These are phyloP conservation scores for Piper betle DNA, from an alignment of 164 flowering plant genomes.

Conservation along the genomic window DNA sequence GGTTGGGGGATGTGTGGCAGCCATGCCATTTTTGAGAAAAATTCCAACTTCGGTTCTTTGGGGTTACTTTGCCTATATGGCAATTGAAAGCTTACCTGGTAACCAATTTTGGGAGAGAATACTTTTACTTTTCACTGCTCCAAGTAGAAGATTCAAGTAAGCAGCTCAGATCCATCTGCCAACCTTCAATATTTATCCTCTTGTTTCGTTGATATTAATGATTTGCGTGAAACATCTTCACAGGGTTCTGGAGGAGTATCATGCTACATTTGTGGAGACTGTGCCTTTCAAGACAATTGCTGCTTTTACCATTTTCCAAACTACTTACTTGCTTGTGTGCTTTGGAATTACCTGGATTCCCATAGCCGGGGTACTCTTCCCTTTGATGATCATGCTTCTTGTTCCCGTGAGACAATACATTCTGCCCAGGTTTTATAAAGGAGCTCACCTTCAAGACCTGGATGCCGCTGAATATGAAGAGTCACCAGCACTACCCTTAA, in stretches of 20 bases:
- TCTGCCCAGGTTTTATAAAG: slow-evolving; percentile 91
- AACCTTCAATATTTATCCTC: too few species aligned
- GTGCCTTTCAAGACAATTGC: slow-evolving; percentile 92
- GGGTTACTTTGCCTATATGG: slow-evolving; percentile 99
- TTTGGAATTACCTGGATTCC: slow-evolving; percentile 98
- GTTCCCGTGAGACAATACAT: slow-evolving; percentile 92
- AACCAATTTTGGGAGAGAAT: slow-evolving; percentile 99
- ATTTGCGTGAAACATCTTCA: neutral
- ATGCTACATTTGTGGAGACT: slow-evolving; percentile 94
- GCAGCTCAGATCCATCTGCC: neutral
- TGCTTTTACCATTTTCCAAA: slow-evolving; percentile 73
- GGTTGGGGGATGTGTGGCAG: slow-evolving; percentile 98
- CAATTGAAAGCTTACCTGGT: slow-evolving; percentile 97
- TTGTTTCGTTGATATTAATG: neutral
- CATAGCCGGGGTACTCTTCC: slow-evolving; percentile 89
- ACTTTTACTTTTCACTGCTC: slow-evolving; percentile 83
- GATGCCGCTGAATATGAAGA: slow-evolving; percentile 98
- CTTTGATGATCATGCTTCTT: slow-evolving; percentile 91
- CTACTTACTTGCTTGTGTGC: slow-evolving; percentile 59
- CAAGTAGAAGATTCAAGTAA: slow-evolving; percentile 97
- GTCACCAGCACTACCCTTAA: slow-evolving; percentile 76
- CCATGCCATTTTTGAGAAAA: slow-evolving; percentile 89
- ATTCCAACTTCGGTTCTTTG: slow-evolving; percentile 97
- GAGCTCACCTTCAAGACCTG: slow-evolving; percentile 84
- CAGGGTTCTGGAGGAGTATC: slow-evolving; percentile 95